Percentiles rank a stretch among this genome's conserved stretches.
Conservation (phyloP, 306 rosid species). For the Dryas octopetala region DNA sequence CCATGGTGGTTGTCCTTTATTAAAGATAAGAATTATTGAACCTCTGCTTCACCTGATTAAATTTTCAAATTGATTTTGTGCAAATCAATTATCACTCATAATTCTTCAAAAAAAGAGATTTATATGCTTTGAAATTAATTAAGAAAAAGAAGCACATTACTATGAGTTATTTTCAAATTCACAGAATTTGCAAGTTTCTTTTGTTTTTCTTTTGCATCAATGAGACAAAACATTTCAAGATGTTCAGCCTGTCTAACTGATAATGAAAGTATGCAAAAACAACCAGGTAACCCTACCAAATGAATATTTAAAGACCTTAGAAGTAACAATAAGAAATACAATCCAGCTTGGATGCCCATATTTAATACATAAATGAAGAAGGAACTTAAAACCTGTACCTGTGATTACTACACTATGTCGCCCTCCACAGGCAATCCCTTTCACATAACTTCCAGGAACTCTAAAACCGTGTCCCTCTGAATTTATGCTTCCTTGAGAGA, state of each 20-base stretch:
- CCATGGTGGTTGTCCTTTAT: neutral
- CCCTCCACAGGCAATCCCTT: constrained; percentile 92
- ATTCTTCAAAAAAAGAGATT: neutral
- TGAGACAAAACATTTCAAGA: neutral
- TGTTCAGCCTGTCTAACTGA: neutral
- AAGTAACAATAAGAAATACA: neutral
- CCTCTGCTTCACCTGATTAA: neutral
- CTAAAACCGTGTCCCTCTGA: constrained; percentile 59
- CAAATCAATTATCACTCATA: neutral
- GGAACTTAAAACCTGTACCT: constrained; percentile 41
- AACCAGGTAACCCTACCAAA: neutral
- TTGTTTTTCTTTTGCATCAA: too few species aligned
- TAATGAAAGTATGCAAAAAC: neutral
- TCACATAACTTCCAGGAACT: constrained; percentile 77
- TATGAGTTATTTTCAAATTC: too few species aligned
- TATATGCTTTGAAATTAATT: too few species aligned
- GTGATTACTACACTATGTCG: constrained; percentile 93
- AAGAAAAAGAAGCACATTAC: too few species aligned
- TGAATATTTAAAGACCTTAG: neutral
- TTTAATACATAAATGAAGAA: neutral
- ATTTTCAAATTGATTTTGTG: neutral
- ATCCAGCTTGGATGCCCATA: constrained; percentile 10
- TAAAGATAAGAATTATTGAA: neutral
- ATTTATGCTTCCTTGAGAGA: constrained; percentile 53
- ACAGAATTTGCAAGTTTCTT: too few species aligned